Evolutionary conservation across 805 yeast genomes (phyloP).

Genomic region (Martiniozyma abietophila): DNA sequence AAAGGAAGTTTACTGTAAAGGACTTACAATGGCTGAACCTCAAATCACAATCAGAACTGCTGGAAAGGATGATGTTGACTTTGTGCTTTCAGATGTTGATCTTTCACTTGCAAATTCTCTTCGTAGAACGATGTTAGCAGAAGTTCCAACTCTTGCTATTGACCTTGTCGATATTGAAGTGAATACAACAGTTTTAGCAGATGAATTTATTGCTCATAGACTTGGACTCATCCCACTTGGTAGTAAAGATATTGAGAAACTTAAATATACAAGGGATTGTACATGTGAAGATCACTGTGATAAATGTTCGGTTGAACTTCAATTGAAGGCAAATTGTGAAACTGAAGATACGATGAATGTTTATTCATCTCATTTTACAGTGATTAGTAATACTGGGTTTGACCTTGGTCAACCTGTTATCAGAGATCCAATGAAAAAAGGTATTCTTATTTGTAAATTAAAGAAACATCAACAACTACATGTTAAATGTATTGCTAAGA

Average conservation of each 20-base stretch:
- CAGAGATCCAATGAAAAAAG: constrained; percentile 64
- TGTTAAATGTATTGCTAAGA: constrained; percentile 89
- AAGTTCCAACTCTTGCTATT: constrained; percentile 93
- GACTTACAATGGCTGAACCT: constrained; percentile 33
- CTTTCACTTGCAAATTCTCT: constrained; percentile 86
- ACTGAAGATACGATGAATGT: constrained; percentile 83
- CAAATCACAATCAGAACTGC: constrained; percentile 83
- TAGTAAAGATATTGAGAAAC: constrained; percentile 71
- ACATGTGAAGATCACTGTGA: constrained; percentile 97
- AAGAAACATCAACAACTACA: constrained; percentile 88
- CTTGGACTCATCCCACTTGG: constrained; percentile 86
- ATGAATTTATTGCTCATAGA: constrained; percentile 92
- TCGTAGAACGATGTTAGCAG: constrained; percentile 88
- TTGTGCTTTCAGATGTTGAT: constrained; percentile 80
- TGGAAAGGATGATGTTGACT: constrained; percentile 80
- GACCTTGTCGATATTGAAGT: constrained; percentile 91
- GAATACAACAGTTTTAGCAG: constrained; percentile 92
- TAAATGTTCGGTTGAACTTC: constrained; percentile 83
- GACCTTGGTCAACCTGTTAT: constrained; percentile 79
- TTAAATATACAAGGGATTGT: constrained; percentile 89
- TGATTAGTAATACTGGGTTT: constrained; percentile 28
- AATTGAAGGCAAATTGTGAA: constrained; percentile 77
- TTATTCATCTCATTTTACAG: constrained; percentile 66
- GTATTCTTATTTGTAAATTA: constrained; percentile 85
- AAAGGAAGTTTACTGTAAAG: neutral